Conservation (phyloP, 2,329 filamentous ascomycete genomes). For the Sclerotinia nivalis region DNA sequence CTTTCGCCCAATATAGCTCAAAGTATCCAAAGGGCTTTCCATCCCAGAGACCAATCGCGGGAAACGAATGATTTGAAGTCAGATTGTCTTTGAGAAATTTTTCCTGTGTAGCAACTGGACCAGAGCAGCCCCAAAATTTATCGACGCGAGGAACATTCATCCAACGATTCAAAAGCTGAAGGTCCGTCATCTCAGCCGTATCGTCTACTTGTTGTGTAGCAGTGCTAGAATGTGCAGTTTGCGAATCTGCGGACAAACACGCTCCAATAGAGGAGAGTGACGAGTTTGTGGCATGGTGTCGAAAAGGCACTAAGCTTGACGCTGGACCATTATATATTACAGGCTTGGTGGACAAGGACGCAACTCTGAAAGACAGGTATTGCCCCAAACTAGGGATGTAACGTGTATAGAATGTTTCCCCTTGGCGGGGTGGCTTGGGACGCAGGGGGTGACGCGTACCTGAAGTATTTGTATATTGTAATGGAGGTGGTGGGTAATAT, state of each 20-base stretch:
- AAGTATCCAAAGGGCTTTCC: constrained; percentile 96
- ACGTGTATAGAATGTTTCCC: constrained; percentile 86
- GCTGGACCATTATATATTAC: constrained; percentile 64
- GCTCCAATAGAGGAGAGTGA: constrained; percentile 39
- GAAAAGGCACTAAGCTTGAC: constrained; percentile 28
- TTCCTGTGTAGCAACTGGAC: constrained; percentile 56
- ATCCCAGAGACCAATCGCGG: constrained; percentile 90
- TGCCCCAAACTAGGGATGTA: constrained; percentile 80
- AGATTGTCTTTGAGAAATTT: constrained; percentile 69
- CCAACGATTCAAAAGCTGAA: constrained; percentile 79
- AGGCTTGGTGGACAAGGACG: constrained; percentile 65
- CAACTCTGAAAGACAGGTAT: constrained; percentile 86
- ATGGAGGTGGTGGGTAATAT: constrained; percentile 81
- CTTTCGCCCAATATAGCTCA: constrained; percentile 97
- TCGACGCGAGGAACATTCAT: constrained; percentile 82
- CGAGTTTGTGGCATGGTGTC: constrained; percentile 36
- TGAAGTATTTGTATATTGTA: constrained; percentile 78
- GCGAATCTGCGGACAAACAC: constrained; percentile 43
- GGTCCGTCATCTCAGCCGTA: constrained; percentile 50
- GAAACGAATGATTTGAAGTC: constrained; percentile 74
- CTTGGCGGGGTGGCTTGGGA: constrained; percentile 85
- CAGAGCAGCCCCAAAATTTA: constrained; percentile 78
- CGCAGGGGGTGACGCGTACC: constrained; percentile 81
- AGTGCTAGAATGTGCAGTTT: constrained; percentile 46
- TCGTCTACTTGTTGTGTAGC: constrained; percentile 37